Conservation (phyloP, 202 grass and related monocot species). For the Sporobolus alterniflorus region DNA sequence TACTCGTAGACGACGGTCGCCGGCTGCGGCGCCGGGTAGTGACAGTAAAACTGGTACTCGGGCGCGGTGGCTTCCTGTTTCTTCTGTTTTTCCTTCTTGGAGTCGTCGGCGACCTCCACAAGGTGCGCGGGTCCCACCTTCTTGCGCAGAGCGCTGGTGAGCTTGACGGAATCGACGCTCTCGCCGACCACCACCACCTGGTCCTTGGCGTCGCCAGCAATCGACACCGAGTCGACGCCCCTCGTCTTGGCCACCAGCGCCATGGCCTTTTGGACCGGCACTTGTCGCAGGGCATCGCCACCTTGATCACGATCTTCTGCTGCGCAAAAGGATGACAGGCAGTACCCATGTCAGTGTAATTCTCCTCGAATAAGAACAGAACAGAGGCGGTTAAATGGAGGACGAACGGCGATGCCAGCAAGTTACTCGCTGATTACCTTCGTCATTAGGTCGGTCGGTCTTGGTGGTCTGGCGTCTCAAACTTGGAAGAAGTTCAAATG, state of each 20-base stretch:
- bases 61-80: not conserved
- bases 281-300: slow-evolving; percentile 52
- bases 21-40: not conserved
- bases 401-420: too few relatives aligned
- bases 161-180: slow-evolving; percentile 46
- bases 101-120: slow-evolving; percentile 30
- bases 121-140: slow-evolving; percentile 55
- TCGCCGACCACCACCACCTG: slow-evolving; percentile 56
- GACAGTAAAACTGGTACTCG: not conserved
- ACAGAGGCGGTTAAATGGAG: too few relatives aligned
- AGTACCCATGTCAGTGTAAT: not conserved
- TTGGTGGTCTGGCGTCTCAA: not conserved
- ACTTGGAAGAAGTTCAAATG: not conserved
- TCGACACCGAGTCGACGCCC: slow-evolving; percentile 47
- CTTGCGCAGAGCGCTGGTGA: slow-evolving; percentile 47
- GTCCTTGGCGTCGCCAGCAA: slow-evolving; percentile 57
- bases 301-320: slow-evolving; percentile 63
- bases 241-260: slow-evolving; percentile 44
- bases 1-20: not conserved
- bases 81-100: not conserved
- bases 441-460: not conserved
- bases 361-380: too few relatives aligned
- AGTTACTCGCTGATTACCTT: not conserved
- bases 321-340: not conserved
- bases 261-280: slow-evolving; percentile 70